Evolutionary conservation across 73 alveolate species (phyloP).

Genomic region (Paramecium sonneborni): DNA sequence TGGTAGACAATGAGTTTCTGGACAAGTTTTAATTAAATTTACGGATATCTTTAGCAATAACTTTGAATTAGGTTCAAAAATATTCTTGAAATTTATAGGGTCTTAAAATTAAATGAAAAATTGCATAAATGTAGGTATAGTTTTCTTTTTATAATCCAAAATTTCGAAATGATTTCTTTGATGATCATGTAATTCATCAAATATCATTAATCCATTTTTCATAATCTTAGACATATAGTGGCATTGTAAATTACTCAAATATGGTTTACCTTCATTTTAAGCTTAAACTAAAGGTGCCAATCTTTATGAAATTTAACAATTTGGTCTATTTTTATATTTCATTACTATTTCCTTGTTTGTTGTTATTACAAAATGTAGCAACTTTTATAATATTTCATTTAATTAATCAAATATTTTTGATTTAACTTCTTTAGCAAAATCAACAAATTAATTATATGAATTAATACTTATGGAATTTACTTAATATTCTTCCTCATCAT

Average conservation of each 20-base stretch:
- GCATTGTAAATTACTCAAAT: constrained; percentile 18
- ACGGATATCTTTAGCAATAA: background rate
- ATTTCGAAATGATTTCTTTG: constrained; percentile 33
- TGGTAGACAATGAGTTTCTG: constrained; percentile 40
- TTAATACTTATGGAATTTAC: constrained; percentile 28
- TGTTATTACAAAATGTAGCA: background rate
- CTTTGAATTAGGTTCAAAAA: constrained; percentile 48
- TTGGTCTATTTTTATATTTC: background rate
- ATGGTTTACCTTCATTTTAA: constrained; percentile 6
- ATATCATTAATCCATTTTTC: constrained; percentile 16
- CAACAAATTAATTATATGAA: background rate
- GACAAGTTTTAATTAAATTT: background rate
- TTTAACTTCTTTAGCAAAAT: constrained; percentile 32
- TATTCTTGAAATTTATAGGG: constrained; percentile 24
- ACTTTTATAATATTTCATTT: background rate
- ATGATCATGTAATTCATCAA: constrained; percentile 44
- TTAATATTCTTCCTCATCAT: constrained; percentile 42
- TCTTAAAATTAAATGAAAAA: background rate
- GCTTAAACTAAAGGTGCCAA: background rate
- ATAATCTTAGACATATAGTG: constrained; percentile 36
- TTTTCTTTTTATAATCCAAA: constrained; percentile 31
- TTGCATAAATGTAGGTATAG: background rate
- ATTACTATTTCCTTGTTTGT: background rate
- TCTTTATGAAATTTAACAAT: background rate
- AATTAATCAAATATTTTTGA: constrained; percentile 32